Percentiles rank a stretch among this genome's conserved stretches.
Conservation (phyloP, 2,329 filamentous ascomycete genomes). For the Pestalotiopsis sp. region DNA sequence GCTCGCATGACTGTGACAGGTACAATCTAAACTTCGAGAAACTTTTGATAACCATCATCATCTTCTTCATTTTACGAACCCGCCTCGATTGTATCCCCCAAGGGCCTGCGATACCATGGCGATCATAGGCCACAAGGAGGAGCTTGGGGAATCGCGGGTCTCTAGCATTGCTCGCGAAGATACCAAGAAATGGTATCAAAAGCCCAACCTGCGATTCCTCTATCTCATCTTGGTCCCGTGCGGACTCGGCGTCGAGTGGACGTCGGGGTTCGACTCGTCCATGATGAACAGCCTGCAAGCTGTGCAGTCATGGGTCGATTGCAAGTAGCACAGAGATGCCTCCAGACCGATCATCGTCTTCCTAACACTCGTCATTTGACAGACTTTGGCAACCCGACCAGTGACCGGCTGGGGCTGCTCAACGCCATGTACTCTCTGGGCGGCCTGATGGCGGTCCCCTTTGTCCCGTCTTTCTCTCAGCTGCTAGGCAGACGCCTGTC, state of each 20-base stretch:
- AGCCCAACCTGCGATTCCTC: conserved; percentile 39
- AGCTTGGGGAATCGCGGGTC: conserved; percentile 36
- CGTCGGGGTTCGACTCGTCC: conserved; percentile 43
- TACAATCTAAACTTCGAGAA: neutral
- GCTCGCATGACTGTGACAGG: neutral
- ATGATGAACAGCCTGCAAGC: conserved; percentile 48
- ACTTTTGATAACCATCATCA: neutral
- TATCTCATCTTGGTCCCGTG: conserved; percentile 43
- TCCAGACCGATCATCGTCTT: neutral
- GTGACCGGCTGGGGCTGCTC: conserved; percentile 40
- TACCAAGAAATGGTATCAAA: conserved; percentile 40
- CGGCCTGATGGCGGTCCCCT: conserved; percentile 42
- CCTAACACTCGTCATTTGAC: neutral
- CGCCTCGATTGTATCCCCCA: neutral
- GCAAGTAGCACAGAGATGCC: conserved; percentile 21
- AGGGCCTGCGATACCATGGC: conserved; percentile 25
- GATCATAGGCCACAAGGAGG: conserved; percentile 36
- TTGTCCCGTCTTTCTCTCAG: conserved; percentile 40
- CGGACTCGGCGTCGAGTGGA: conserved; percentile 45
- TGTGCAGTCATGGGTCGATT: conserved; percentile 40
- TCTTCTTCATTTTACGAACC: neutral
- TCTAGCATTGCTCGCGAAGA: conserved; percentile 38
- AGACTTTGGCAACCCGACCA: conserved; percentile 44
- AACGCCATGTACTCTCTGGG: conserved; percentile 46
- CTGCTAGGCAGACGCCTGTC: conserved; percentile 45